Conservation (phyloP, 148 eudicot genomes). For the Nyssa sinensis region DNA sequence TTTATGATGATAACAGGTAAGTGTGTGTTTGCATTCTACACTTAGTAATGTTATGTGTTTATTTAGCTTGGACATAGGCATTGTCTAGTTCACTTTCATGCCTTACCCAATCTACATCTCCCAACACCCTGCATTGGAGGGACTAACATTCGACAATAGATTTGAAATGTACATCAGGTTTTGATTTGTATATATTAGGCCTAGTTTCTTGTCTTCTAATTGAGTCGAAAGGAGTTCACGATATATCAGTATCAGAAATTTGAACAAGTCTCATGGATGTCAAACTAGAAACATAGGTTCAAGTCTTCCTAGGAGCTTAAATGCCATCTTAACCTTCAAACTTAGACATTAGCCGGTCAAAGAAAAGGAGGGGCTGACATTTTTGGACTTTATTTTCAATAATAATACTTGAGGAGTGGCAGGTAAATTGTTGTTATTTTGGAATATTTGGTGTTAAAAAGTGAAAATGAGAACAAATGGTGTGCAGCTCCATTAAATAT, state of each 20-base stretch:
- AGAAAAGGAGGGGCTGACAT: neutral
- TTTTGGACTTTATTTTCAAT: neutral
- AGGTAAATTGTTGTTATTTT: neutral
- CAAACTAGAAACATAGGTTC: neutral
- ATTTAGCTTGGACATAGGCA: neutral
- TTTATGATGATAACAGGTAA: constrained; percentile 93
- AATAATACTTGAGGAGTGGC: neutral
- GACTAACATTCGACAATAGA: neutral
- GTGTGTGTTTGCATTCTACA: neutral
- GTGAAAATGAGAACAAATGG: no score
- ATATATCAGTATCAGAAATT: neutral
- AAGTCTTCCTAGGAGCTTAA: neutral
- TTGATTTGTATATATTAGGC: neutral
- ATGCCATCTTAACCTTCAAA: neutral
- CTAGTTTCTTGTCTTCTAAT: neutral
- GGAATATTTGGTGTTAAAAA: neutral
- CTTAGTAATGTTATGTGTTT: neutral
- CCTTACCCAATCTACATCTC: neutral
- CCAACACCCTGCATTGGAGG: neutral
- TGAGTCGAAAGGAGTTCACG: no score
- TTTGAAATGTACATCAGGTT: neutral
- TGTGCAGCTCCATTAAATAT: no score
- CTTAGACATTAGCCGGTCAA: neutral
- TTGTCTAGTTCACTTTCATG: neutral
- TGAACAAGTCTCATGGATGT: neutral